Evolutionary conservation across 2,329 filamentous ascomycete species (phyloP).

Genomic region (Colletotrichum sp.): DNA sequence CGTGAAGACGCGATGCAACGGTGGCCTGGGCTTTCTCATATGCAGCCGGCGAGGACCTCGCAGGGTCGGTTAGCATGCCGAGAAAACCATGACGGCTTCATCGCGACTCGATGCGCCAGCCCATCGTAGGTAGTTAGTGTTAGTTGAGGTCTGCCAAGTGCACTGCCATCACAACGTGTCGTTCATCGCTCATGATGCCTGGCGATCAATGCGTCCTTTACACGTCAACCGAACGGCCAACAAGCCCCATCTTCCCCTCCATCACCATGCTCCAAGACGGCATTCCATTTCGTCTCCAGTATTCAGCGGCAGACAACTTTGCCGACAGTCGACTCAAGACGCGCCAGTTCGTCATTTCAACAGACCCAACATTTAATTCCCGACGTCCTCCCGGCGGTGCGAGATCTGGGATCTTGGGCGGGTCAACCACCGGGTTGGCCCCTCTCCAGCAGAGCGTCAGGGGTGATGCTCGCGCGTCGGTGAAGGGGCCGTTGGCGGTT

Average conservation of each 20-base stretch:
- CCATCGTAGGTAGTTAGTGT: neutral
- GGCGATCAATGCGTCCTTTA: neutral
- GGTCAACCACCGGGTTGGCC: neutral
- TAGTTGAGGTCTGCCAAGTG: neutral
- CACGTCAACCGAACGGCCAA: neutral
- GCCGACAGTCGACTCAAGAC: neutral
- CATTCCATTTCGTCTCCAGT: neutral
- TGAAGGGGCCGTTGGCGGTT: neutral
- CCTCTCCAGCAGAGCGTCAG: neutral
- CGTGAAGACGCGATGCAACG: neutral
- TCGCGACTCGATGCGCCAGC: neutral
- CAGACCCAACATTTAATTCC: constrained; percentile 3
- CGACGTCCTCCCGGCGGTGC: neutral
- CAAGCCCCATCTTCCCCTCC: neutral
- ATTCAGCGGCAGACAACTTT: neutral
- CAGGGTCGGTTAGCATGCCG: neutral
- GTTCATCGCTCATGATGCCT: neutral
- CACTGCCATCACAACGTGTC: neutral
- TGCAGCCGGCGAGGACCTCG: neutral
- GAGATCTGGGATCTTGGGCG: constrained; percentile 1
- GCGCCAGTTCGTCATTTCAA: neutral
- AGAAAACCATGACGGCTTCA: neutral
- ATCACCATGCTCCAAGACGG: neutral
- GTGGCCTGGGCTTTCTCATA: neutral
- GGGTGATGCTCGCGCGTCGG: neutral